phyloP scores from a whole-genome alignment of 176 grass and related monocot species.

The Eleusine coracana region DNA sequence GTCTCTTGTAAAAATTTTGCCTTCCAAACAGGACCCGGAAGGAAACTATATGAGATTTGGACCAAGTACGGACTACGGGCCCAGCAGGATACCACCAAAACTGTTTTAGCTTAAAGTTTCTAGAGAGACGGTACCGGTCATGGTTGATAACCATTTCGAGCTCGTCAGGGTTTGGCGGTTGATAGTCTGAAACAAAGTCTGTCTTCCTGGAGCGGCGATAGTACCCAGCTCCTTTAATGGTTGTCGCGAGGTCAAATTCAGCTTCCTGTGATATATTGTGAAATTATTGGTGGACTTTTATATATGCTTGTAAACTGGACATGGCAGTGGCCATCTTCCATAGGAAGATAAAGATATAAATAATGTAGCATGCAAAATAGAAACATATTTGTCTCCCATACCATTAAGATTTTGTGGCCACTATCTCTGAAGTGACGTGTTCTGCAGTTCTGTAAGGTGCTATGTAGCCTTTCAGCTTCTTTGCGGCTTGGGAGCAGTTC shows the following conservation, averaged over 20 bases:
- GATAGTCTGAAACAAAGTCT: constrained; percentile 70
- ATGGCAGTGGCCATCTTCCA: background rate
- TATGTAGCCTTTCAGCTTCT: constrained; percentile 71
- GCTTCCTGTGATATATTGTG: constrained; percentile 58
- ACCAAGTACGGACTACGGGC: background rate
- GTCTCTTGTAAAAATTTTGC: background rate
- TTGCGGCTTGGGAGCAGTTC: constrained; percentile 78
- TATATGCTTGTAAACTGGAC: constrained; percentile 7
- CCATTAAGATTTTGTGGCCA: constrained; percentile 83
- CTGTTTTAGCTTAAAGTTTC: background rate
- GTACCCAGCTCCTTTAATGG: constrained; percentile 76
- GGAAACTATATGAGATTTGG: background rate
- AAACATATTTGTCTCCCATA: constrained; percentile 34
- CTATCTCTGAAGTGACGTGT: constrained; percentile 71
- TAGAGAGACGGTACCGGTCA: constrained; percentile 44
- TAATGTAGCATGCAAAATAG: background rate
- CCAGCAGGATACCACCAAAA: background rate
- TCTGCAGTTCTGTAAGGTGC: constrained; percentile 59
- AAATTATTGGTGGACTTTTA: background rate
- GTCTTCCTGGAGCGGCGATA: constrained; percentile 69
- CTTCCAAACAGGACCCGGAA: background rate
- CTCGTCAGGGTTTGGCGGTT: constrained; percentile 66
- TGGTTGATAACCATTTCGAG: constrained; percentile 44
- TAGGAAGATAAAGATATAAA: background rate
- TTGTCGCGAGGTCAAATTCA: constrained; percentile 65